Base-by-base conservation (phyloP, 331 rosid species). In the Arachis monticola region DNA sequence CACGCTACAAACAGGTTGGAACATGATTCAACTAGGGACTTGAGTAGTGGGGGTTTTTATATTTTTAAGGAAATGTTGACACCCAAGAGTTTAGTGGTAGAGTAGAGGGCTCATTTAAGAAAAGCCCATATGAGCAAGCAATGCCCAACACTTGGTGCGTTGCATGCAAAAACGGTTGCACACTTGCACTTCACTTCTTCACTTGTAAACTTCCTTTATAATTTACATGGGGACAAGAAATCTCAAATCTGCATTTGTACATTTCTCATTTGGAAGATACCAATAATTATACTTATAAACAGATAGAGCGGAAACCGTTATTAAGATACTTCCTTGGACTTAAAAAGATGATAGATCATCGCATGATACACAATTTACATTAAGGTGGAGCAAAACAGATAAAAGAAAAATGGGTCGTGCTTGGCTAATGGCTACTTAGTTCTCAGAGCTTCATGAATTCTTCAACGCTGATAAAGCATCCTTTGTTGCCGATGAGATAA, bases 401-500 rank as follows among this genome's bases (percentile, higher is more conserved):
- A 3, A 7, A 11, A 50, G 10, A 38, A 1, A 51, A 44, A 31
- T 31, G 8, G 6, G 3, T 31, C 12, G 46, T 38, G 47, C 57
- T 17, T 35, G 7, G 7, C 48, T 44, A 44, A 10, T 51, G 42
- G 78, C 70, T 35, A 13, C 55, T 75, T 57, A 8, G 60, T 45
- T 77, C 77, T 52, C 63, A 22, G 3, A 11, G 27, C 27, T 79
- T 89, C 82, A 94, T 50, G 93, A 83, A 82, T 58, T 90, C 84
- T 92, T 94, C 64, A 94, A 77, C 48, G 89, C 89, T 30, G 97
- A 83, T 67, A 94, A 64, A 60, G 99, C 96, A 30, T 94, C 97
- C 87, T 77, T 91, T 14, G 99, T 94, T 55, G 99, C 74, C 63
- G 89, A 88, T 31, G 97, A 94, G 81, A 94, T 90, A 14, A 94